Conservation (phyloP, 2,329 filamentous ascomycete species). For the Neospermospora avenae region DNA sequence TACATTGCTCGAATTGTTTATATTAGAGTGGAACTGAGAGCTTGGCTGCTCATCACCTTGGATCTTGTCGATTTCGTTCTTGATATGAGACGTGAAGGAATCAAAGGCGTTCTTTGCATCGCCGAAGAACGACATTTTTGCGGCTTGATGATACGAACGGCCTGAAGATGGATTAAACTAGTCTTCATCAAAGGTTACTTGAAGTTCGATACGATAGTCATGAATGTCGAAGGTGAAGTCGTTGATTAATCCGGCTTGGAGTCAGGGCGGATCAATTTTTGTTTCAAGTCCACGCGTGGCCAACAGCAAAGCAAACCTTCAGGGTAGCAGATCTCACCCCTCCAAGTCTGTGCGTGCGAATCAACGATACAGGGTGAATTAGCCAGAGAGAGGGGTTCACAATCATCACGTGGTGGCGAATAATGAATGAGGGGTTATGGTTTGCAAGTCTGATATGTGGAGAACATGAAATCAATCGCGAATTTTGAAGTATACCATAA, state of each 20-base stretch:
- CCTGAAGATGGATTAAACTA: neutral
- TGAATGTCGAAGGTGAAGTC: neutral
- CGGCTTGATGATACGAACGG: too few relatives aligned
- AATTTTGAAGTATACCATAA: too few relatives aligned
- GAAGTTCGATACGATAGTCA: neutral
- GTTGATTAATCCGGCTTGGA: neutral
- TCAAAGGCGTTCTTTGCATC: conserved; percentile 13
- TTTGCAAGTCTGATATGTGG: neutral
- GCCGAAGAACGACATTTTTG: conserved; percentile 10
- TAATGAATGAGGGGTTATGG: neutral
- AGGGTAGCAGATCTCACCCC: neutral
- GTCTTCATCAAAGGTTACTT: neutral
- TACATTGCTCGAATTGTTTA: conserved; percentile 41
- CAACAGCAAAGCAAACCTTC: neutral
- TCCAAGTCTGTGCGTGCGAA: neutral
- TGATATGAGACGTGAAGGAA: conserved; percentile 21
- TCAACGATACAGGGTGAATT: neutral
- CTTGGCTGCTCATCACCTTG: conserved; percentile 36
- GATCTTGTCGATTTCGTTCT: conserved; percentile 16
- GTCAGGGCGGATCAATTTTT: neutral
- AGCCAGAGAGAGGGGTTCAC: neutral
- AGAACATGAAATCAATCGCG: neutral
- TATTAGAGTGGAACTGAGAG: conserved; percentile 45
- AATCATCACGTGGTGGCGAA: neutral
- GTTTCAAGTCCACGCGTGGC: conserved; percentile 2